phyloP scores from a whole-genome alignment of 768 basidiomycete genomes.

The Boletellus ananiceps region DNA sequence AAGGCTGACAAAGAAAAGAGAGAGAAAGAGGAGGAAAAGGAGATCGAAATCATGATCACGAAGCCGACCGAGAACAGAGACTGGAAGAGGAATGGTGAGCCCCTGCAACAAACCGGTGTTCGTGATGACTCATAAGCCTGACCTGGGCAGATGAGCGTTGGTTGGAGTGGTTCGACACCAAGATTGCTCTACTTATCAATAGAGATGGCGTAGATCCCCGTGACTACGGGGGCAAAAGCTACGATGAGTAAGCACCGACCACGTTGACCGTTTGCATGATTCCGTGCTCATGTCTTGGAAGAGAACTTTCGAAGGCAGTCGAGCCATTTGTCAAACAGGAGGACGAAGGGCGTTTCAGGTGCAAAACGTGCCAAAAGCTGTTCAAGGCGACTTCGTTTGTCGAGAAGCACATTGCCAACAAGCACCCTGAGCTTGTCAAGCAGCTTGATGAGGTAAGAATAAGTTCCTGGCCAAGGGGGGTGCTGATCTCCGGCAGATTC shows the following conservation, averaged over 20 bases:
- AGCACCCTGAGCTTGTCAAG: constrained; percentile 84
- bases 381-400: constrained; percentile 98
- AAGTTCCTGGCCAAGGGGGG: constrained; percentile 5
- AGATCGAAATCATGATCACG: constrained; percentile 26
- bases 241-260: constrained; percentile 69
- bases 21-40: constrained; percentile 42
- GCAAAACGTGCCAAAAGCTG: constrained; percentile 93
- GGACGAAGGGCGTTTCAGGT: constrained; percentile 95
- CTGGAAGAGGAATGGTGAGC: constrained; percentile 66
- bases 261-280: constrained; percentile 3
- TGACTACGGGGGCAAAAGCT: constrained; percentile 85
- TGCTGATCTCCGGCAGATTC: constrained; percentile 48
- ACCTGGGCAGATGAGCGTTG: constrained; percentile 69
- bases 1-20: constrained; percentile 44
- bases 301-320: constrained; percentile 76
- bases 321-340: constrained; percentile 88
- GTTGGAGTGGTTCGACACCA: constrained; percentile 85
- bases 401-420: constrained; percentile 95
- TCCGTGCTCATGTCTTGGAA: constrained; percentile 31
- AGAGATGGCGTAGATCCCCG: constrained; percentile 77
- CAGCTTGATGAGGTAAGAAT: constrained; percentile 74
- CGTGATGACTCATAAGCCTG: constrained; percentile 9
- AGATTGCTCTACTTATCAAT: constrained; percentile 77
- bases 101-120: not conserved
- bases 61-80: constrained; percentile 44